phyloP scores from a whole-genome alignment of 306 rosid species.

The Cucumis hystrix region DNA sequence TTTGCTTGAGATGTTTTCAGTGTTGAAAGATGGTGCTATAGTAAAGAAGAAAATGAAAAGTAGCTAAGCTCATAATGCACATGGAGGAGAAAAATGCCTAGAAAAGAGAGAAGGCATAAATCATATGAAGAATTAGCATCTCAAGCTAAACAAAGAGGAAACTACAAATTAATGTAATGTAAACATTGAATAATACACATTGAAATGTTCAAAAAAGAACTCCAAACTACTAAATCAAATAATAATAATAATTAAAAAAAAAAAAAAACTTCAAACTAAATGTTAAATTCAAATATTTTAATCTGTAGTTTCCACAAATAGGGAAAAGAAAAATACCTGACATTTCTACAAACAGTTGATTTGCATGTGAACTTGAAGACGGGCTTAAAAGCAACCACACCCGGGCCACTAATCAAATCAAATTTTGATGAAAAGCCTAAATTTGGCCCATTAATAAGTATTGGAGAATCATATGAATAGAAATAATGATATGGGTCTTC shows the following conservation, averaged over 20 bases:
- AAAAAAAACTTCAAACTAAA: too few species aligned
- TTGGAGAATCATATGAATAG: not conserved
- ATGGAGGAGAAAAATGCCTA: slow-evolving; percentile 19
- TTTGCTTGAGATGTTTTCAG: not conserved
- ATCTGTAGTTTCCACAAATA: not conserved
- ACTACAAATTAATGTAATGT: not conserved
- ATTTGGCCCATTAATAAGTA: not conserved
- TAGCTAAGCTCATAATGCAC: slow-evolving; percentile 53
- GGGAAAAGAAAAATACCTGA: not conserved
- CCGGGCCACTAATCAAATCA: not conserved
- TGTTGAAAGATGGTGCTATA: not conserved
- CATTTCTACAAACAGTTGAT: slow-evolving; percentile 1
- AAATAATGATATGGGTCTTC: not conserved
- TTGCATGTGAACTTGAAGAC: not conserved
- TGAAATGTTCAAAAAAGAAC: not conserved
- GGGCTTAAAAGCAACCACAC: not conserved
- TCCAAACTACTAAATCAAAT: too few species aligned
- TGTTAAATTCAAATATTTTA: too few species aligned
- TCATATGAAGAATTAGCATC: slow-evolving; percentile 23
- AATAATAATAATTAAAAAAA: too few species aligned
- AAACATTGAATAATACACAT: not conserved
- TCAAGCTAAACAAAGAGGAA: slow-evolving; percentile 3
- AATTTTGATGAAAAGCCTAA: not conserved
- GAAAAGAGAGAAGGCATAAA: not conserved
- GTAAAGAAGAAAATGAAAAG: slow-evolving; percentile 4